Conservation (phyloP, 2,329 filamentous ascomycete genomes). For the Alternaria triticimaculans region DNA sequence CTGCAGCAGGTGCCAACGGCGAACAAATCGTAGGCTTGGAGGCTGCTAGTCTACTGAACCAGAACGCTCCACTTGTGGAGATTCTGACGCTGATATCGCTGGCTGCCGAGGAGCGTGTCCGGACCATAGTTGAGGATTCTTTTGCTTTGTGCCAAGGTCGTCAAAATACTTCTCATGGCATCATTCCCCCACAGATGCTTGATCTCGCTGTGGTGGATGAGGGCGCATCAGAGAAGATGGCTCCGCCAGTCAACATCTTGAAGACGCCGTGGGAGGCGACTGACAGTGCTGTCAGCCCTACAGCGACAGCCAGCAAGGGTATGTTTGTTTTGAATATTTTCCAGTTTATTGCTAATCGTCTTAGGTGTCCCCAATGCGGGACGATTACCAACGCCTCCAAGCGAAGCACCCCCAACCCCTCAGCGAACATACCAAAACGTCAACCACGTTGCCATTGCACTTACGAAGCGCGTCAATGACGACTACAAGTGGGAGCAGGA, state of each 20-base stretch:
- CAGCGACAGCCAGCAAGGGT: slow-evolving; percentile 53
- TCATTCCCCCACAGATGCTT: slow-evolving; percentile 76
- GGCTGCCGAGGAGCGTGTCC: slow-evolving; percentile 79
- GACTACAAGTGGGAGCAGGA: slow-evolving; percentile 78
- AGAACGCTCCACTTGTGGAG: slow-evolving; percentile 76
- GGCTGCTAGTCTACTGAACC: slow-evolving; percentile 69
- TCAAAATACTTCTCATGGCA: slow-evolving; percentile 79
- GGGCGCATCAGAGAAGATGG: slow-evolving; percentile 47
- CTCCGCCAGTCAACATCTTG: slow-evolving; percentile 46
- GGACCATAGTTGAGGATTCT: slow-evolving; percentile 79
- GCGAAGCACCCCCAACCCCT: slow-evolving; percentile 56
- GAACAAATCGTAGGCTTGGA: slow-evolving; percentile 64
- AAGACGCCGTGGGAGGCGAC: slow-evolving; percentile 52
- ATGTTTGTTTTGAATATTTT: slow-evolving; percentile 6
- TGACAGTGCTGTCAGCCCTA: slow-evolving; percentile 62
- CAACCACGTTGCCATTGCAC: slow-evolving; percentile 64
- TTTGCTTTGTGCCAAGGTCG: slow-evolving; percentile 73
- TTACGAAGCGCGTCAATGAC: slow-evolving; percentile 40
- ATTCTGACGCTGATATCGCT: slow-evolving; percentile 84
- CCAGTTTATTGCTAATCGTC: slow-evolving; percentile 10
- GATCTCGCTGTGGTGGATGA: slow-evolving; percentile 68
- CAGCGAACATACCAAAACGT: slow-evolving; percentile 60
- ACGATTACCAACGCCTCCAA: slow-evolving; percentile 54
- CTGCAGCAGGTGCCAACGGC: slow-evolving; percentile 64
- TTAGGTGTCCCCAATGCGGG: slow-evolving; percentile 46